Evolutionary conservation across 352 stramenopile species (phyloP).

Genomic region (Phytophthora cryptogea): DNA sequence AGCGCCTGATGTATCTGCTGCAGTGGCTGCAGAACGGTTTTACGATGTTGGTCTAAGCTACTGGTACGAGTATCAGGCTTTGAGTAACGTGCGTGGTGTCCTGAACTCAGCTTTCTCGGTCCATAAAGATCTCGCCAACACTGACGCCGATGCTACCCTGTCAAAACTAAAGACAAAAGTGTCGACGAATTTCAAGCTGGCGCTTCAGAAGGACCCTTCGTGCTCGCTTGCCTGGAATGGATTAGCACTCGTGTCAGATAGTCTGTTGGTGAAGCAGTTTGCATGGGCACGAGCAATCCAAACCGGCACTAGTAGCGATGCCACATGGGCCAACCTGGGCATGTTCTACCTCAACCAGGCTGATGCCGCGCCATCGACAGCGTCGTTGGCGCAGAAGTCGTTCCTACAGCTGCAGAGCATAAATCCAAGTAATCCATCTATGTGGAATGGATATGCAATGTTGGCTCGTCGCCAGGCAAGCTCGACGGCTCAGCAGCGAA

Average conservation of each 20-base stretch:
- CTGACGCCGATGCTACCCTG: constrained; percentile 18
- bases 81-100: constrained; percentile 39
- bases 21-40: constrained; percentile 43
- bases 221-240: constrained; percentile 80
- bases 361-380: constrained; percentile 28
- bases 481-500: constrained; percentile 42
- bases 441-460: constrained; percentile 90
- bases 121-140: neutral
- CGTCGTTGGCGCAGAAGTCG: constrained; percentile 66
- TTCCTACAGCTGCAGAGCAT: constrained; percentile 85
- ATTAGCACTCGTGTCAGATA: constrained; percentile 63
- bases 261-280: constrained; percentile 80
- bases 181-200: constrained; percentile 46
- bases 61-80: constrained; percentile 78
- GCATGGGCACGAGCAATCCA: constrained; percentile 75
- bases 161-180: constrained; percentile 41
- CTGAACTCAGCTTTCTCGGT: constrained; percentile 47
- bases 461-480: constrained; percentile 53
- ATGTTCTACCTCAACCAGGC: constrained; percentile 77
- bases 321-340: constrained; percentile 83
- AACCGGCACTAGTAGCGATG: constrained; percentile 54
- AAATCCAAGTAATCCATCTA: constrained; percentile 78
- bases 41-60: constrained; percentile 77
- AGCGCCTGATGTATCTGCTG: constrained; percentile 2
- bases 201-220: constrained; percentile 49